Conservation (phyloP, 495 filamentous ascomycete genomes). For the Beverwykella pulmonaria region DNA sequence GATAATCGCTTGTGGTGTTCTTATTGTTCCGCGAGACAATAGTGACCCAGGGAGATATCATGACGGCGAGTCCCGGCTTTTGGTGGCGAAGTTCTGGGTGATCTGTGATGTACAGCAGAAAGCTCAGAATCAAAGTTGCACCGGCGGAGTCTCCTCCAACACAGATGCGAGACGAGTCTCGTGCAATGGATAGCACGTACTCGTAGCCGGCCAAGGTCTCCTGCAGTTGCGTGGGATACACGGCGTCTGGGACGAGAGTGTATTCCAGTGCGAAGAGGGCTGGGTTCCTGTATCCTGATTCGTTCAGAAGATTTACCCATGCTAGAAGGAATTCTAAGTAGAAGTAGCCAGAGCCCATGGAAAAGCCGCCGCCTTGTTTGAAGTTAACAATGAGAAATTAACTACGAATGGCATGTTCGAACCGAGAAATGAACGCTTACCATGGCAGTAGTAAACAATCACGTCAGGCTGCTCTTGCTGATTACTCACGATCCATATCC, state of each 20-base stretch:
- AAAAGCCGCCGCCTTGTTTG: conserved; percentile 67
- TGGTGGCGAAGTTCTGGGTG: conserved; percentile 48
- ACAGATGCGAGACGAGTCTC: conserved; percentile 60
- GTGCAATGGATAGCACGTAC: conserved; percentile 59
- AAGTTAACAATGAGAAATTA: no score
- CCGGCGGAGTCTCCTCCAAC: conserved; percentile 77
- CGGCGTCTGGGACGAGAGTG: conserved; percentile 71
- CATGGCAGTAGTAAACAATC: conserved; percentile 74
- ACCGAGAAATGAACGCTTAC: no score
- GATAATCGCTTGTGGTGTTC: conserved; percentile 65
- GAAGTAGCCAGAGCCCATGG: conserved; percentile 76
- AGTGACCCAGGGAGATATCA: conserved; percentile 58
- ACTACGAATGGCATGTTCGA: no score
- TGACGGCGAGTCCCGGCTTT: conserved; percentile 61
- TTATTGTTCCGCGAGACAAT: conserved; percentile 58
- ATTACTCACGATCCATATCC: conserved; percentile 64
- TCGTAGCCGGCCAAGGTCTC: conserved; percentile 68
- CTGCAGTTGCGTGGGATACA: conserved; percentile 68
- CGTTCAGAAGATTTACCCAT: conserved; percentile 60
- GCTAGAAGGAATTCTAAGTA: conserved; percentile 78
- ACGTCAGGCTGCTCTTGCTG: conserved; percentile 61
- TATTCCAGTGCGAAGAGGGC: conserved; percentile 80
- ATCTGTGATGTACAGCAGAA: conserved; percentile 62
- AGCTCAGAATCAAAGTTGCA: conserved; percentile 65
- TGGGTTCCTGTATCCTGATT: conserved; percentile 67